phyloP scores from a whole-genome alignment of 2,329 filamentous ascomycete genomes.

The Zymoseptoria tritici region DNA sequence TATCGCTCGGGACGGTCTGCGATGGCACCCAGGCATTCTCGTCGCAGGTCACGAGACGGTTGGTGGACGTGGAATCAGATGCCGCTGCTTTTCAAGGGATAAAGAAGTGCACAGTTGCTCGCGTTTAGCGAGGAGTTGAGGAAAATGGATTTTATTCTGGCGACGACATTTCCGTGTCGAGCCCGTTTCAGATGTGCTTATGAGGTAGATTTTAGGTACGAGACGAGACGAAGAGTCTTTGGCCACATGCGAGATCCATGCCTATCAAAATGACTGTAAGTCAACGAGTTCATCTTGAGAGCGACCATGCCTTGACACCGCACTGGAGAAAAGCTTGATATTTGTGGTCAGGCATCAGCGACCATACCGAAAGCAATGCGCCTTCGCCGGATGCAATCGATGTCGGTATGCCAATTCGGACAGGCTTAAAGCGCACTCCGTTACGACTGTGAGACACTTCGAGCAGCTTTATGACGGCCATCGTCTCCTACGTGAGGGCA shows the following conservation, averaged over 20 bases:
- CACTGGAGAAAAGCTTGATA: not conserved
- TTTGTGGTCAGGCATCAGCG: not conserved
- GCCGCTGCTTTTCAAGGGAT: not conserved
- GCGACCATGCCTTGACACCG: no score
- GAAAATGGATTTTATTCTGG: not conserved
- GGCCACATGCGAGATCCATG: not conserved
- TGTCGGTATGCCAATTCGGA: not conserved
- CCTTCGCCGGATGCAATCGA: not conserved
- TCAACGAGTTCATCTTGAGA: no score
- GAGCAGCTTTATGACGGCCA: not conserved
- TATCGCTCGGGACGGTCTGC: not conserved
- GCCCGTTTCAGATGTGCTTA: not conserved
- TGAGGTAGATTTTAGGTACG: not conserved
- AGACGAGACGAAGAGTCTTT: not conserved
- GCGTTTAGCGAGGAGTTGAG: conserved; percentile 8
- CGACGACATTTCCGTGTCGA: not conserved
- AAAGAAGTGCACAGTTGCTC: conserved; percentile 1
- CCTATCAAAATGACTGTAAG: no score
- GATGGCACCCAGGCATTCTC: not conserved
- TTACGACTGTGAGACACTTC: not conserved
- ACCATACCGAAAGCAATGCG: not conserved
- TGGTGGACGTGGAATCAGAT: not conserved
- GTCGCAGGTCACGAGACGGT: not conserved
- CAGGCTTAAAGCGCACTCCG: not conserved
- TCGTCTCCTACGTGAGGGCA: not conserved